These are phyloP conservation scores for Emmonsia crescens DNA, from an alignment of 2,329 filamentous ascomycete genomes.

Conservation along the genomic window DNA sequence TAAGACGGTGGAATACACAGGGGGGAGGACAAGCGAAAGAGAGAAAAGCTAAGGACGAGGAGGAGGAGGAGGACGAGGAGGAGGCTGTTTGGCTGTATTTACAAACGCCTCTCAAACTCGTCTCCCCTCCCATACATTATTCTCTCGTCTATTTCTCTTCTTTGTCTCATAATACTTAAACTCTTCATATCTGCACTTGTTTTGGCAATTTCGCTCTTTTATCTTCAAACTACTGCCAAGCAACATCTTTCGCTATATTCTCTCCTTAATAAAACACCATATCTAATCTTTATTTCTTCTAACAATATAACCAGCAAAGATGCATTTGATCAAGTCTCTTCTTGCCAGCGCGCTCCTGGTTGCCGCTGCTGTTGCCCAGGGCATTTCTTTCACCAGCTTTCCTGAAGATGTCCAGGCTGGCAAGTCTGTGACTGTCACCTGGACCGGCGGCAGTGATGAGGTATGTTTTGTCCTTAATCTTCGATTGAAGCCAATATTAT, in stretches of 20 bases:
- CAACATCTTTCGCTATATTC: neutral
- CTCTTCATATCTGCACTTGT: constrained; percentile 1
- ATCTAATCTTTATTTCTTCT: neutral
- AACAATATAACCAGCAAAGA: constrained; percentile 21
- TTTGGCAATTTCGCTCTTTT: constrained; percentile 3
- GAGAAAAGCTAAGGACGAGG: too few relatives aligned
- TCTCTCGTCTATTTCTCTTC: neutral
- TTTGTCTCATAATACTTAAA: neutral
- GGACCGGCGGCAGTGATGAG: constrained; percentile 30
- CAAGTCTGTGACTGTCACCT: constrained; percentile 39
- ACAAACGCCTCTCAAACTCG: neutral
- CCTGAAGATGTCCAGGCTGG: constrained; percentile 40
- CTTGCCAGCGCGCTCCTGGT: constrained; percentile 37
- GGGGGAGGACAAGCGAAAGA: neutral
- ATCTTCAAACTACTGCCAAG: neutral
- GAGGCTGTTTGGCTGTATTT: too few relatives aligned
- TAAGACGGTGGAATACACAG: neutral
- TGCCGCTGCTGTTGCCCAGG: constrained; percentile 37
- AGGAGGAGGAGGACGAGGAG: too few relatives aligned
- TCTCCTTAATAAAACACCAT: neutral
- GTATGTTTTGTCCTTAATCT: constrained; percentile 16
- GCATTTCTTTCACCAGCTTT: constrained; percentile 42
- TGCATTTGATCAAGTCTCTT: constrained; percentile 42
- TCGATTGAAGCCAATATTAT: neutral
- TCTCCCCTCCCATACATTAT: neutral